Conservation (phyloP, 805 yeast species). For the Candida chilensis region DNA sequence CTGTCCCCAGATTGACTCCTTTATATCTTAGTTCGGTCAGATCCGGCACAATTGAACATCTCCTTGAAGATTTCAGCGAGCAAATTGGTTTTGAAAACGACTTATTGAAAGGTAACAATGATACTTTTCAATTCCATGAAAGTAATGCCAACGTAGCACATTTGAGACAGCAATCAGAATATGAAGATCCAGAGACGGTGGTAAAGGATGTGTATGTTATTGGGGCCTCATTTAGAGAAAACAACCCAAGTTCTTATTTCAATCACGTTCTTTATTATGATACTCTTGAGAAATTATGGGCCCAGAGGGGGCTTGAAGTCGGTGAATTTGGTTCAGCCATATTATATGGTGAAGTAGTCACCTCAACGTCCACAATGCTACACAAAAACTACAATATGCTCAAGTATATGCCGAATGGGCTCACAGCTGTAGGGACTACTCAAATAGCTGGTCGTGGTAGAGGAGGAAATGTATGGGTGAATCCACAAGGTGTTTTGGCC, state of each 20-base stretch:
- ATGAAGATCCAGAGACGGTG: slow-evolving; percentile 47
- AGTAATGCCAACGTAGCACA: slow-evolving; percentile 8
- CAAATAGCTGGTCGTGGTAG: slow-evolving; percentile 93
- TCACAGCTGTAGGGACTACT: slow-evolving; percentile 61
- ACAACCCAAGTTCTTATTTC: slow-evolving; percentile 62
- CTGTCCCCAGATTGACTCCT: slow-evolving; percentile 65
- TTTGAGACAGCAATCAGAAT: slow-evolving; percentile 16
- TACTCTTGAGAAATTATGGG: slow-evolving; percentile 23
- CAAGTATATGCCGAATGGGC: slow-evolving; percentile 59
- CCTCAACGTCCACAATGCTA: slow-evolving; percentile 76
- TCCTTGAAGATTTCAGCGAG: slow-evolving; percentile 19
- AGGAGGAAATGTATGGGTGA: slow-evolving; percentile 92
- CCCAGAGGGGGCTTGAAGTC: slow-evolving; percentile 8
- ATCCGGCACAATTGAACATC: slow-evolving; percentile 12
- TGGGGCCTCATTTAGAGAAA: slow-evolving; percentile 35
- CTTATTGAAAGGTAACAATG: slow-evolving; percentile 43
- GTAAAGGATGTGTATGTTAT: slow-evolving; percentile 47
- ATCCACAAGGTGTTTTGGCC: slow-evolving; percentile 88
- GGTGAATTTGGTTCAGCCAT: slow-evolving; percentile 52
- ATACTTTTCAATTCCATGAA: slow-evolving; percentile 43
- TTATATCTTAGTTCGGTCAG: slow-evolving; percentile 40
- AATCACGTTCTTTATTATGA: slow-evolving; percentile 48
- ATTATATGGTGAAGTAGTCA: slow-evolving; percentile 80
- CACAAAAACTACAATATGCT: slow-evolving; percentile 63
- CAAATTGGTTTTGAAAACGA: slow-evolving; percentile 25